These are phyloP conservation scores for Tulasnella sp. DNA, from an alignment of 768 basidiomycete species.

Conservation along the genomic window DNA sequence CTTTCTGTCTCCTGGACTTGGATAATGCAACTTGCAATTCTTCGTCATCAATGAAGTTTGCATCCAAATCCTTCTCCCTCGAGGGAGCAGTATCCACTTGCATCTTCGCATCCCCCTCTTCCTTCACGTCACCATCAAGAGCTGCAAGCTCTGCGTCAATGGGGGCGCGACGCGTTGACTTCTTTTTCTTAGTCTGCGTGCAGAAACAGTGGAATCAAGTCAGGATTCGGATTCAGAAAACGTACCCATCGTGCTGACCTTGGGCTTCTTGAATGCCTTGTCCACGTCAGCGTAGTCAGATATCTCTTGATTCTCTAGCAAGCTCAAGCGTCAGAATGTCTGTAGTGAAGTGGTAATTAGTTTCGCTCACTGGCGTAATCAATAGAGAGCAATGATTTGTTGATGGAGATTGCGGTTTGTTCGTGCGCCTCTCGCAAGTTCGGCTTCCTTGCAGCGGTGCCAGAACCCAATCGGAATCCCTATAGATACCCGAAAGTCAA, in stretches of 20 bases:
- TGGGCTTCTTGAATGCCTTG: constrained; percentile 88
- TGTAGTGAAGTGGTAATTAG: neutral
- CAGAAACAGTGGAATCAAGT: constrained; percentile 10
- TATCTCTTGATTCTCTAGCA: constrained; percentile 66
- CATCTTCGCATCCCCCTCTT: constrained; percentile 42
- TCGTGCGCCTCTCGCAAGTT: constrained; percentile 38
- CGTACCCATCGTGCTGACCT: constrained; percentile 35
- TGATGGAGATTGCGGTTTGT: constrained; percentile 47
- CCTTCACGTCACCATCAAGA: constrained; percentile 27
- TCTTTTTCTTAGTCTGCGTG: constrained; percentile 82
- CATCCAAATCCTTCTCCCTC: constrained; percentile 61
- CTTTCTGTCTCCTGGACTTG: constrained; percentile 67
- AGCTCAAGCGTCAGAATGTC: constrained; percentile 19
- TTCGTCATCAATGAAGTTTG: constrained; percentile 95
- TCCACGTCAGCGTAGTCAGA: constrained; percentile 88
- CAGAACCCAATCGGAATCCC: constrained; percentile 79
- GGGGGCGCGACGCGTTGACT: constrained; percentile 46
- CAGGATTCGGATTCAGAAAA: constrained; percentile 5
- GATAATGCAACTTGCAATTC: constrained; percentile 90
- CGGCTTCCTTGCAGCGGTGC: constrained; percentile 31
- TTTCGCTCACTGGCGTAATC: constrained; percentile 72
- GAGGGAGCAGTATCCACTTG: constrained; percentile 61
- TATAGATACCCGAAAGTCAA: constrained; percentile 25
- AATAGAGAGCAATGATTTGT: constrained; percentile 69
- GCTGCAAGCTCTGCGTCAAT: constrained; percentile 37